Percentiles rank a stretch among this genome's conserved stretches.
Evolutionary conservation across 176 grass and related monocot genomes (phyloP).

Genomic region (Triticum urartu): DNA sequence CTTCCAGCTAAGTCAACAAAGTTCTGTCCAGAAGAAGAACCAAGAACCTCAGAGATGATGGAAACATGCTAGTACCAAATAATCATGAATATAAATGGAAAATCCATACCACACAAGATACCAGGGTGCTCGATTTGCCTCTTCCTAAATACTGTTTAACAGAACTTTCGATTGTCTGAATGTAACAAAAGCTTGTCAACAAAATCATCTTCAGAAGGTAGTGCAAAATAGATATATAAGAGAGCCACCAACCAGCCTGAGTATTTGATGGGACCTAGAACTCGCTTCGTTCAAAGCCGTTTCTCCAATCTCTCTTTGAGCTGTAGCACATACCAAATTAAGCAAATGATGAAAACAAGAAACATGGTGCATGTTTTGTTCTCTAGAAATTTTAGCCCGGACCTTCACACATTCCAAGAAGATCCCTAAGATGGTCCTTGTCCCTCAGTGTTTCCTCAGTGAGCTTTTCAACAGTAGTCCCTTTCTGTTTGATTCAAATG

Average conservation of each 20-base stretch:
- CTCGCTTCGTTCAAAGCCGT: slow-evolving; percentile 91
- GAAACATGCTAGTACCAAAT: background rate
- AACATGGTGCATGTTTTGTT: background rate
- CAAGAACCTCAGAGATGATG: slow-evolving; percentile 1
- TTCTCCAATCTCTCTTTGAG: slow-evolving; percentile 92
- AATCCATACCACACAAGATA: slow-evolving; percentile 76
- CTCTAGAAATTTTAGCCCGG: background rate
- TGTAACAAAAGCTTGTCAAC: slow-evolving; percentile 22
- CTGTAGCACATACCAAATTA: slow-evolving; percentile 43
- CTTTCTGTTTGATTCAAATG: slow-evolving; percentile 67
- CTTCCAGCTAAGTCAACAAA: slow-evolving; percentile 98
- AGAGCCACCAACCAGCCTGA: slow-evolving; percentile 73
- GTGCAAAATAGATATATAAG: background rate
- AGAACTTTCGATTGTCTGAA: slow-evolving; percentile 95
- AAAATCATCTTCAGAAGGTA: background rate
- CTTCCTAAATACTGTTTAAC: slow-evolving; percentile 50
- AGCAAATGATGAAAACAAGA: slow-evolving; percentile 22
- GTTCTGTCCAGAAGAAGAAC: slow-evolving; percentile 64
- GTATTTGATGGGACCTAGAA: slow-evolving; percentile 99
- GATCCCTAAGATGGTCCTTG: slow-evolving; percentile 66
- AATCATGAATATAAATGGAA: background rate
- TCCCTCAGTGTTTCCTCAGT: slow-evolving; percentile 82
- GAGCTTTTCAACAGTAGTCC: slow-evolving; percentile 86
- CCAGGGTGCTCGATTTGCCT: slow-evolving; percentile 72
- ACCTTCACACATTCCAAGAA: slow-evolving; percentile 89